Conservation (phyloP, 1,284 basidiomycete species). For the Cystobasidium pallidum region DNA sequence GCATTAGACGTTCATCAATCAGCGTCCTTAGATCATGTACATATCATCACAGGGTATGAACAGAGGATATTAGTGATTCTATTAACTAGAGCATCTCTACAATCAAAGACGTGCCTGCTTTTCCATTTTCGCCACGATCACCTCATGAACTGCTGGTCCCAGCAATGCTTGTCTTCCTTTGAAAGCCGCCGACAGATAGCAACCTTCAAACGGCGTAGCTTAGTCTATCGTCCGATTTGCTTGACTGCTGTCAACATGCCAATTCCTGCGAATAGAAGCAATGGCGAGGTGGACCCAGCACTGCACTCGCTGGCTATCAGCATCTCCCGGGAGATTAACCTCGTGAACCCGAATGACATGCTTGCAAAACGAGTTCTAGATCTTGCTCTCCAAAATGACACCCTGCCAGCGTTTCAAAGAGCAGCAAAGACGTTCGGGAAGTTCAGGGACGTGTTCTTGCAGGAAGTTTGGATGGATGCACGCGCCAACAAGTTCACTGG, state of each 20-base stretch:
- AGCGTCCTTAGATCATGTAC: neutral
- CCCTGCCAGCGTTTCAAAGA: conserved; percentile 54
- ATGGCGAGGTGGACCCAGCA: conserved; percentile 15
- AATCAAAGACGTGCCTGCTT: too few relatives aligned
- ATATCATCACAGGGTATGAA: too few relatives aligned
- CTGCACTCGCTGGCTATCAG: conserved; percentile 42
- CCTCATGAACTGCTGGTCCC: neutral
- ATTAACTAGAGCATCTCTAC: too few relatives aligned
- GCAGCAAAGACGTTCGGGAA: conserved; percentile 83
- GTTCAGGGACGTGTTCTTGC: conserved; percentile 69
- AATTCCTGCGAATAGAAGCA: neutral
- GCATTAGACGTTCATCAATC: conserved; percentile 35
- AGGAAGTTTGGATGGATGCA: conserved; percentile 59
- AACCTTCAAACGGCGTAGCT: neutral
- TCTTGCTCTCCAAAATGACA: conserved; percentile 66
- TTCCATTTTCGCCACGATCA: neutral
- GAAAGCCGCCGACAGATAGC: neutral
- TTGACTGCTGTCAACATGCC: conserved; percentile 4
- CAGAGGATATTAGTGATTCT: too few relatives aligned
- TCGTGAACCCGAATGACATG: conserved; percentile 77
- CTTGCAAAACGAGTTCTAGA: conserved; percentile 76
- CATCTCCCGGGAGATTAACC: conserved; percentile 67
- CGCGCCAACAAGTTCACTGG: conserved; percentile 46
- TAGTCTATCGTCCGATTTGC: neutral
- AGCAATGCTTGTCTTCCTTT: neutral